Conservation (phyloP, 495 filamentous ascomycete species). For the Aspergillus conjunctus region DNA sequence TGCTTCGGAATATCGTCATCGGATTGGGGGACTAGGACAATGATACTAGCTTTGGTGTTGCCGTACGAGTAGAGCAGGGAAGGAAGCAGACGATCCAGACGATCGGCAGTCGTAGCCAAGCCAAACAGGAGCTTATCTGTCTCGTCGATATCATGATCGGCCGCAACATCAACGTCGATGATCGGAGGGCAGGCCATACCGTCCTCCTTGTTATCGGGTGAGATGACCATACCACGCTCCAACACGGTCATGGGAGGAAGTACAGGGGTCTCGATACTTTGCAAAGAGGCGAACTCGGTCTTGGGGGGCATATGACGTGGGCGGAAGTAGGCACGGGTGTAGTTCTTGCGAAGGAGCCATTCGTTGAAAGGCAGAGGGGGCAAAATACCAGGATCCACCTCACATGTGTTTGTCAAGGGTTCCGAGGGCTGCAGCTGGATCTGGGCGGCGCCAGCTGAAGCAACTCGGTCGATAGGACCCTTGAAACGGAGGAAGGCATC, state of each 20-base stretch:
- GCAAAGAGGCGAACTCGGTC: constrained; percentile 45
- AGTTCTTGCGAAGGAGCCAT: constrained; percentile 53
- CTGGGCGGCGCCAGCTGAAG: constrained; percentile 26
- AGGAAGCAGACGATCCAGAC: constrained; percentile 50
- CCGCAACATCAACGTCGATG: constrained; percentile 48
- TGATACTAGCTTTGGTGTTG: constrained; percentile 50
- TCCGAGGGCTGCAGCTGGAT: constrained; percentile 28
- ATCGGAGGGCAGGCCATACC: constrained; percentile 48
- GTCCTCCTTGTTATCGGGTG: constrained; percentile 39
- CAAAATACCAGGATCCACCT: constrained; percentile 40
- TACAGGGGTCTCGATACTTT: constrained; percentile 45
- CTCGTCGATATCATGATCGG: constrained; percentile 48
- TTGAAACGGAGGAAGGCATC: constrained; percentile 48
- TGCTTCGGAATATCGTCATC: constrained; percentile 48
- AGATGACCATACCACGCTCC: constrained; percentile 51
- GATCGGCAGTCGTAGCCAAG: constrained; percentile 52
- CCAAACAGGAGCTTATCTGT: constrained; percentile 55
- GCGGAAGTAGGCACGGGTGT: constrained; percentile 51
- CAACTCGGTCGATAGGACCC: constrained; percentile 38
- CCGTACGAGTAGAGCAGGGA: constrained; percentile 54
- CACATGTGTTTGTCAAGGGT: constrained; percentile 31
- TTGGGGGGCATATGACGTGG: constrained; percentile 42
- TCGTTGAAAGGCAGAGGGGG: constrained; percentile 46
- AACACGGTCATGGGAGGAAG: constrained; percentile 49
- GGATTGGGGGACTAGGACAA: constrained; percentile 52